Evolutionary conservation across 2,329 filamentous ascomycete species (phyloP), one percentile per base, ranked within the genome.

Genomic region (Raffaelea arxii): DNA sequence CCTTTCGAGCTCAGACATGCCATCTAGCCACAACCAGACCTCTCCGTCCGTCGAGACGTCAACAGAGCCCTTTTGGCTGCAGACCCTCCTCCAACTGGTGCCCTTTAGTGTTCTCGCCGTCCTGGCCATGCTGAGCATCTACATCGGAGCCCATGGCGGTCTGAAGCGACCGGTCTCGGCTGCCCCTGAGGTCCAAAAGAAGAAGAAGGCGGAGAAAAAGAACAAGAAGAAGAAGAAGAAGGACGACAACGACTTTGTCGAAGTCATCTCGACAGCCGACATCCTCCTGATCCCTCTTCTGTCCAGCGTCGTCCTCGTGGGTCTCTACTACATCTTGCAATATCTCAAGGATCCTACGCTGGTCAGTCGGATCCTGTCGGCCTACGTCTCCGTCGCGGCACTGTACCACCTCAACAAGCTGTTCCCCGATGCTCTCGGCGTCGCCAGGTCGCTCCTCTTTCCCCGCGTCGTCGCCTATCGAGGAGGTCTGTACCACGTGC

Each of bases 311-410:
- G 79, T 83, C 1, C 76, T 97, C 9, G 74, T 63, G 37, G 80
- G 80, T 5, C 71, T 97, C 12, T 97, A 97, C 68, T 82, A 90
- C 56, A 71, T 95, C 49, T 88, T 97, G 59, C 88, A 94, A 62
- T 92, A 84, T 76, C 77, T 96, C 46, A 73, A 91, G 53, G 86
- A 95, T 57, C 82, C 89, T 1, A 72, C 80, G 11, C 69, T 94
- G 21, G 66, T 97, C 57, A 96, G 91, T 68, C 86, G 83, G 63
- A 76, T 94, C 35, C 68, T 97, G 21, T 82, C 86, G 35, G 80
- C 76, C 58, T 96, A 97, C 68, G 90, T 95, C 65, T 86, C 85
- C 3, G 63, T 78, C 48, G 80, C 91, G 59, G 87, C 86, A 0
- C 65, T 94, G n/a, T 82, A 85, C 51, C 87, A 86, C 50, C 73